These are phyloP conservation scores for Punctularia strigosozonata DNA, from an alignment of 768 basidiomycete genomes.

Conservation along the genomic window DNA sequence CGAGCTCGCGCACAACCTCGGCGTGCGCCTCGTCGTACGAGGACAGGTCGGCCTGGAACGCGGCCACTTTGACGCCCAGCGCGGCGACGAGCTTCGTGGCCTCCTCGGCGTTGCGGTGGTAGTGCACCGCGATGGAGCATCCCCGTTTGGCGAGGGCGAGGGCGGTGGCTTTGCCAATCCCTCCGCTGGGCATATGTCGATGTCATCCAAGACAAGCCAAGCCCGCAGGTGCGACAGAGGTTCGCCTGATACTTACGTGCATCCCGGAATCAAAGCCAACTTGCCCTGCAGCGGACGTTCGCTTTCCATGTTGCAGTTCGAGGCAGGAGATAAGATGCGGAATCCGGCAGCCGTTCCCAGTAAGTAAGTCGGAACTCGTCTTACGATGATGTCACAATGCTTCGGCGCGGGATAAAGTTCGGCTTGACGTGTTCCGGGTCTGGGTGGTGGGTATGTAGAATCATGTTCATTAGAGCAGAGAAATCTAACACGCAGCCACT, in stretches of 20 bases:
- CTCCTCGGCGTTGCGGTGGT: conserved; percentile 26
- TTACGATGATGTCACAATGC: too few relatives aligned
- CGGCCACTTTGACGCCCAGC: conserved; percentile 24
- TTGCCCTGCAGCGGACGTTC: conserved; percentile 11
- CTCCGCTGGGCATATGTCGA: too few relatives aligned
- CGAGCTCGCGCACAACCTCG: conserved; percentile 29
- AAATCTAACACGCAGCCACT: too few relatives aligned
- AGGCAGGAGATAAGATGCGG: too few relatives aligned
- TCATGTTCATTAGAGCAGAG: too few relatives aligned
- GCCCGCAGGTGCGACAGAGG: background rate
- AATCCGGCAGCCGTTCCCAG: too few relatives aligned
- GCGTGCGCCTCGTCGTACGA: conserved; percentile 33
- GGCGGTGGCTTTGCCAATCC: conserved; percentile 41
- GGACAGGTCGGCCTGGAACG: conserved; percentile 37
- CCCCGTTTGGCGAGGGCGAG: conserved; percentile 24
- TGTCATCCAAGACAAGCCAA: background rate
- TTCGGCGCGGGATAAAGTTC: too few relatives aligned
- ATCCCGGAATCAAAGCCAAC: conserved; percentile 15
- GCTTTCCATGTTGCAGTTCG: too few relatives aligned
- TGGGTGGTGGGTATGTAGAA: too few relatives aligned
- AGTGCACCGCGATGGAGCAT: conserved; percentile 36
- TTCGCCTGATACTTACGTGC: conserved; percentile 8
- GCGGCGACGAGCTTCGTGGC: conserved; percentile 26
- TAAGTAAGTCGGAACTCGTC: too few relatives aligned
- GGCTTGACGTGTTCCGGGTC: too few relatives aligned